phyloP scores from a whole-genome alignment of 805 yeast genomes.

The Sugiyamaella floridensis region DNA sequence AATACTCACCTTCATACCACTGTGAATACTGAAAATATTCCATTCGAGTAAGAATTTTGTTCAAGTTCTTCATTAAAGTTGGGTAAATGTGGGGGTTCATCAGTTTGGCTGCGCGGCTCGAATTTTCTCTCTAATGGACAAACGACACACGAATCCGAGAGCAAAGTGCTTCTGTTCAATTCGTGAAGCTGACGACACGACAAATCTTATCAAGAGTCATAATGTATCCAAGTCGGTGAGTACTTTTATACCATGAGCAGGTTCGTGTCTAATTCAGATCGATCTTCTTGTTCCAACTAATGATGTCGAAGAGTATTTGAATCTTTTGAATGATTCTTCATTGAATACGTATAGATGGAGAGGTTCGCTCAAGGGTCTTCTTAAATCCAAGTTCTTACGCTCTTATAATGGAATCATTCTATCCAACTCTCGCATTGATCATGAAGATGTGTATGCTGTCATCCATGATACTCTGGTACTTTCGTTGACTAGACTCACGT shows the following conservation, averaged over 20 bases:
- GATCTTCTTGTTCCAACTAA: background rate
- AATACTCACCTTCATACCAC: no score
- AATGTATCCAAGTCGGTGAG: background rate
- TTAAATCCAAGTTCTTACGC: background rate
- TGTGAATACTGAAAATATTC: no score
- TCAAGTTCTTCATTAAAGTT: no score
- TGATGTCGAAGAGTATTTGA: background rate
- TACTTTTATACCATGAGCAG: background rate
- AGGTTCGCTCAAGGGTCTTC: background rate
- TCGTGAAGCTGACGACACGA: background rate
- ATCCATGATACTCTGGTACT: slow-evolving; percentile 25
- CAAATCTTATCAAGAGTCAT: background rate
- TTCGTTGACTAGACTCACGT: slow-evolving; percentile 29
- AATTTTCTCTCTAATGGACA: background rate
- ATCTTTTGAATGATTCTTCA: background rate
- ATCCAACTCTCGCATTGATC: slow-evolving; percentile 24
- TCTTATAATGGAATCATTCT: background rate
- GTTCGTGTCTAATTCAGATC: background rate
- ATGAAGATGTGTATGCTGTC: slow-evolving; percentile 30
- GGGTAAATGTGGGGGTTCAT: no score
- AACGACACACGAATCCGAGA: background rate
- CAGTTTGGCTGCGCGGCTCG: no score
- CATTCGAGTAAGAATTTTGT: no score
- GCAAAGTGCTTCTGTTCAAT: background rate
- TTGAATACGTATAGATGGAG: background rate